phyloP scores from a whole-genome alignment of 306 rosid genomes.

The barrel medic (Medicago truncatula) region DNA sequence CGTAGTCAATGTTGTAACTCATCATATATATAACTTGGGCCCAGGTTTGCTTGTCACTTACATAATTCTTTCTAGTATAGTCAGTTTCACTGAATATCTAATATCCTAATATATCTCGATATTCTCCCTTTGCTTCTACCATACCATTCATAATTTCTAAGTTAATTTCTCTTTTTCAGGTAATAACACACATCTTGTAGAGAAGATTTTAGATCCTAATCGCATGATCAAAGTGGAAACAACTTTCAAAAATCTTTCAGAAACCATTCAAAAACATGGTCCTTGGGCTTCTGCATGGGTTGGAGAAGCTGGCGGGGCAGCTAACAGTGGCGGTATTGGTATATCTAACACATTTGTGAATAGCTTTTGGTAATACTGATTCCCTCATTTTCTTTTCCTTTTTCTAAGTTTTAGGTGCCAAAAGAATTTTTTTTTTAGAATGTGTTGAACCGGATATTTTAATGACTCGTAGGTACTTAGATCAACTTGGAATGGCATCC shows the following conservation, averaged over 20 bases:
- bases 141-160: slow-evolving; percentile 10
- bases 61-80: slow-evolving; percentile 10
- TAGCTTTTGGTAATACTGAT: slow-evolving; percentile 84
- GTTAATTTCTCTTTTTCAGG: slow-evolving; percentile 55
- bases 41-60: slow-evolving; percentile 64
- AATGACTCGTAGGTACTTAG: slow-evolving; percentile 77
- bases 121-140: neutral
- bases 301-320: slow-evolving; percentile 98
- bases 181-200: slow-evolving; percentile 62
- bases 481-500: slow-evolving; percentile 95
- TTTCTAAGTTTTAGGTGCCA: neutral
- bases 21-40: slow-evolving; percentile 91
- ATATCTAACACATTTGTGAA: slow-evolving; percentile 83
- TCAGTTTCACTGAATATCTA: neutral
- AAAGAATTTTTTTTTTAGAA: neutral
- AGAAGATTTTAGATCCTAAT: slow-evolving; percentile 71
- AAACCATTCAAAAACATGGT: slow-evolving; percentile 67
- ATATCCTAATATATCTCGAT: too few species aligned
- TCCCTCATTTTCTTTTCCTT: slow-evolving; percentile 21
- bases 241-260: slow-evolving; percentile 58
- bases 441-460: slow-evolving; percentile 26
- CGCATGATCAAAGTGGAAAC: slow-evolving; percentile 58
- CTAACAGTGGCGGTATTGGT: slow-evolving; percentile 77
- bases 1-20: slow-evolving; percentile 72
- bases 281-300: slow-evolving; percentile 95